Conservation (phyloP, 331 rosid species). For the Acacia concinna region DNA sequence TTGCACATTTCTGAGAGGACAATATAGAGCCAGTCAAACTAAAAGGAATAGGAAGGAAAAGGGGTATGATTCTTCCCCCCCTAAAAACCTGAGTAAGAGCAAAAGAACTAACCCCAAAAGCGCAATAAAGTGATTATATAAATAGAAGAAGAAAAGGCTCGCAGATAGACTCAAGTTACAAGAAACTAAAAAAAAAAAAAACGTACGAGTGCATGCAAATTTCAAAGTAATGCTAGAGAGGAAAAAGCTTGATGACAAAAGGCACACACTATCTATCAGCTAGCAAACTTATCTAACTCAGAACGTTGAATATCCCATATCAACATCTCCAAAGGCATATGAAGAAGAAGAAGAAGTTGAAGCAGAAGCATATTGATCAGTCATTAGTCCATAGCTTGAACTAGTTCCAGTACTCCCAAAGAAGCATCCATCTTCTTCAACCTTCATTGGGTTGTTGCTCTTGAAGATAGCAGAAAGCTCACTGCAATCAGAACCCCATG, state of each 20-base stretch:
- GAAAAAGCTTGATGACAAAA: conserved; percentile 3
- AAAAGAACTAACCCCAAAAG: conserved; percentile 22
- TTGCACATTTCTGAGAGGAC: background rate
- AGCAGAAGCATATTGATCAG: conserved; percentile 28
- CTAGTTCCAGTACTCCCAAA: conserved; percentile 22
- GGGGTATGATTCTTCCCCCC: background rate
- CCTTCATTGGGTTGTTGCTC: conserved; percentile 33
- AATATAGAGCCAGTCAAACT: background rate
- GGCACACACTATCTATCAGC: conserved; percentile 19
- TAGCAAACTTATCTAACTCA: conserved; percentile 34
- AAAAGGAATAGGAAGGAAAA: background rate
- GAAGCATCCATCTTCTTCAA: conserved; percentile 60
- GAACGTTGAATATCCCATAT: conserved; percentile 70
- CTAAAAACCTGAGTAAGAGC: background rate
- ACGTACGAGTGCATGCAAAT: conserved; percentile 48
- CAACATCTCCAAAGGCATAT: conserved; percentile 64
- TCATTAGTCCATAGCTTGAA: conserved; percentile 45
- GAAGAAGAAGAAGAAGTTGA: conserved; percentile 31
- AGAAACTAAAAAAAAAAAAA: background rate
- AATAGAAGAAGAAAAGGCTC: conserved; percentile 6
- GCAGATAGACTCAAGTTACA: conserved; percentile 28
- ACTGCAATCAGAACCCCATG: conserved; percentile 52
- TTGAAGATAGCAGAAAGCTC: conserved; percentile 67
- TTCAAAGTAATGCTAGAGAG: conserved; percentile 40
- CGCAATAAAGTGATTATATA: conserved; percentile 31